A percentile compares a stretch with the other conserved stretches of the same genome.
Evolutionary conservation across 345 rosid genomes (phyloP).

Genomic region (Arabidopsis thaliana): TAIR10.1 NC_003075.7:14179001-14179500

Average conservation of each 20-base stretch:
- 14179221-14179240: constrained; percentile 24
- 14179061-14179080: constrained; percentile 64
- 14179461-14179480: constrained; percentile 54
- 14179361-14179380: constrained; percentile 58
- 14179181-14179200: constrained; percentile 24
- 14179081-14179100: constrained; percentile 76
- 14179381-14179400: constrained; percentile 59
- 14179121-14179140: constrained; percentile 68
- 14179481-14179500: constrained; percentile 30
- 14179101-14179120: constrained; percentile 84
- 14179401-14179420: constrained; percentile 63
- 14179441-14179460: constrained; percentile 74
- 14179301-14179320: constrained; percentile 19
- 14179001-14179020: constrained; percentile 17
- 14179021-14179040: constrained; percentile 14
- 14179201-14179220: constrained; percentile 22
- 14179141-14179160: constrained; percentile 66
- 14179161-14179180: constrained; percentile 56
- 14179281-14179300: constrained; percentile 57
- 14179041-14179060: constrained; percentile 14
- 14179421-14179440: constrained; percentile 77
- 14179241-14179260: constrained; percentile 69
- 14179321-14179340: constrained; percentile 19
- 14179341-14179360: constrained; percentile 12
- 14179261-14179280: constrained; percentile 70